Base-by-base conservation (phyloP, 257 asterid genomes). In the Solanum tarijense region DNA sequence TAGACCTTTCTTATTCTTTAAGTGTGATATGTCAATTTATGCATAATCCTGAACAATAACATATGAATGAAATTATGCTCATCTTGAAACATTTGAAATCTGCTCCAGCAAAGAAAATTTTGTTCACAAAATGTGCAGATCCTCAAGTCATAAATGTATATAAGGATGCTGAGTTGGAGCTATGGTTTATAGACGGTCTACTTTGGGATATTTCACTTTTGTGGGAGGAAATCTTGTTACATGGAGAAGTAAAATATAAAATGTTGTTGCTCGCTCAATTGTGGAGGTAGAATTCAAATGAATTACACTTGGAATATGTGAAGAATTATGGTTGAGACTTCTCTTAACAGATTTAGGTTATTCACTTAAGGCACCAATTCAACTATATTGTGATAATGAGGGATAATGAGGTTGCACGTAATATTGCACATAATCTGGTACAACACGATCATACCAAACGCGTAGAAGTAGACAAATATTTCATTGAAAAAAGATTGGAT, bases 241-340 rank as follows among this genome's bases (percentile, higher is more conserved):
- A 8, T 43, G 86, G 88, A 88, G 60, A 83, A 88, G 88, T 7
- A 18, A 55, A 88, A 84, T 84, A 74, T 31, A 84, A 25, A 88
- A 88, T 29, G 62, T 75, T 76, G 83, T 88, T 86, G 23, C 9
- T 2, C 18, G 65, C 32, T 86, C 90, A 34, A 85, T 86, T 39
- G 83, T 83, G 48, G 74, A 86, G n/a, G 88, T 55, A 27, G 41
- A 88, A 66, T 78, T 25, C 10, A 85, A 83, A 86, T 74, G 88
- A 9, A 85, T 78, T 86, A 60, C 71, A 11, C 34, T 83, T 12
- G 79, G 48, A 84, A 55, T 73, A n/a, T 88, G 90, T 85, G 88
- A 88, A 31, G 36, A 69, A 32, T 66, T 88, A 55, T 88, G 88
- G 78, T 32, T 72, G 14, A 72, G n/a, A 71, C 39, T 83, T 46